A percentile compares a stretch with the other conserved stretches of the same genome.
phyloP scores from a whole-genome alignment of 805 yeast species.

The Lipomyces chichibuensis region DNA sequence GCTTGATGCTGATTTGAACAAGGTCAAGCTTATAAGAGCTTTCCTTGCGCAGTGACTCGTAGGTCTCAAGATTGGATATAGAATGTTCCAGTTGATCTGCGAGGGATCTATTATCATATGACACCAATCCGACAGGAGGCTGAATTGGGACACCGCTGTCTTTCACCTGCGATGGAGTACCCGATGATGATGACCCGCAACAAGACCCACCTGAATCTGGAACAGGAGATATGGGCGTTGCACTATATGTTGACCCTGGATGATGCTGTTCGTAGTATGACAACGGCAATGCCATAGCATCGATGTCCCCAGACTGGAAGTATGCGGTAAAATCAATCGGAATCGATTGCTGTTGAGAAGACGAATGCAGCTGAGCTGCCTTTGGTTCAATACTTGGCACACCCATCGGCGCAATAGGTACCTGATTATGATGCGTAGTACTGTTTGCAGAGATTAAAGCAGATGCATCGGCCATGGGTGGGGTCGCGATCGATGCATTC shows the following conservation, averaged over 20 bases:
- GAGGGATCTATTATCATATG: neutral
- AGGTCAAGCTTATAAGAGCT: neutral
- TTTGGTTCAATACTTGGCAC: neutral
- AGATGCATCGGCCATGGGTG: neutral
- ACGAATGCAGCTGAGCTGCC: neutral
- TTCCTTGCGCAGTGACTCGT: neutral
- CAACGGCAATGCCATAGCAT: neutral
- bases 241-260: neutral
- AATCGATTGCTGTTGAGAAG: neutral
- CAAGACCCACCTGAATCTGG: neutral
- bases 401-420: neutral
- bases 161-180: neutral
- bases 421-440: neutral
- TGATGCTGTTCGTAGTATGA: neutral
- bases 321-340: constrained; percentile 31
- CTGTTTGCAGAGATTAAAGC: neutral
- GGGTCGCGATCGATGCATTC: neutral
- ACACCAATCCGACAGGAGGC: neutral
- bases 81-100: constrained; percentile 4
- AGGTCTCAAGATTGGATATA: constrained; percentile 2
- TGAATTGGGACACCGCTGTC: neutral
- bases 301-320: constrained; percentile 28
- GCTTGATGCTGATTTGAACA: constrained; percentile 1
- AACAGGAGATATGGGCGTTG: neutral
- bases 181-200: neutral